Evolutionary conservation across 2,329 filamentous ascomycete genomes (phyloP).

Genomic region (Fusarium sarcochroum): DNA sequence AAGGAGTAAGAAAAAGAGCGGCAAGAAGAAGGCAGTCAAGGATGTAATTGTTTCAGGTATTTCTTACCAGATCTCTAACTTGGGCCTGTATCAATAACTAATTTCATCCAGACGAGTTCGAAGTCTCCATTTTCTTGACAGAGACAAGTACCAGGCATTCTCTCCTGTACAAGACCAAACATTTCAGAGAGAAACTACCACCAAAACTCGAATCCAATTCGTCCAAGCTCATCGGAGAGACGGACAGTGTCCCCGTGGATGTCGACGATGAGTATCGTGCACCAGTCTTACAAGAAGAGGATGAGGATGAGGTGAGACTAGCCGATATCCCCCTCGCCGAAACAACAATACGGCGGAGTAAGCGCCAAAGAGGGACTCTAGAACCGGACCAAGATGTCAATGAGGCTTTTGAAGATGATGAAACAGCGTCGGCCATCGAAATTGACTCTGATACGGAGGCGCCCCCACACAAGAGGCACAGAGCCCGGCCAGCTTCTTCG

Average conservation of each 20-base stretch:
- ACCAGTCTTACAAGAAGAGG: conserved; percentile 65
- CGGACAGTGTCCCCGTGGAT: conserved; percentile 67
- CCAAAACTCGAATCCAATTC: conserved; percentile 73
- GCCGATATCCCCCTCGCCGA: conserved; percentile 54
- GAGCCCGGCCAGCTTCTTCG: conserved; percentile 50
- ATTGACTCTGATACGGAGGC: conserved; percentile 58
- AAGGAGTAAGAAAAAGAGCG: conserved; percentile 69
- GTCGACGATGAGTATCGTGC: conserved; percentile 60
- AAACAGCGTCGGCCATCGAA: conserved; percentile 55
- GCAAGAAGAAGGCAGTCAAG: conserved; percentile 86
- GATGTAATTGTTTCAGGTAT: conserved; percentile 87
- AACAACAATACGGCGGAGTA: conserved; percentile 42
- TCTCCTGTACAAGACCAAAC: conserved; percentile 87
- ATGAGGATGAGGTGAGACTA: conserved; percentile 53
- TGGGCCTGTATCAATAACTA: conserved; percentile 22
- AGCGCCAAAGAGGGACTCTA: conserved; percentile 48
- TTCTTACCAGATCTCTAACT: neutral
- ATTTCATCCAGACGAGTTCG: conserved; percentile 82
- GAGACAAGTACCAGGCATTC: conserved; percentile 89
- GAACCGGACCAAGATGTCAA: conserved; percentile 52
- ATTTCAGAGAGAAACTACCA: conserved; percentile 72
- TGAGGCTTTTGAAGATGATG: conserved; percentile 53
- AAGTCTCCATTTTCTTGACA: conserved; percentile 93
- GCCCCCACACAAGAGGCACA: conserved; percentile 62
- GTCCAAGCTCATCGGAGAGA: conserved; percentile 70